Percentiles rank a stretch among this genome's conserved stretches.
Conservation (phyloP, 805 yeast species). For the Blastobotrys americana region DNA sequence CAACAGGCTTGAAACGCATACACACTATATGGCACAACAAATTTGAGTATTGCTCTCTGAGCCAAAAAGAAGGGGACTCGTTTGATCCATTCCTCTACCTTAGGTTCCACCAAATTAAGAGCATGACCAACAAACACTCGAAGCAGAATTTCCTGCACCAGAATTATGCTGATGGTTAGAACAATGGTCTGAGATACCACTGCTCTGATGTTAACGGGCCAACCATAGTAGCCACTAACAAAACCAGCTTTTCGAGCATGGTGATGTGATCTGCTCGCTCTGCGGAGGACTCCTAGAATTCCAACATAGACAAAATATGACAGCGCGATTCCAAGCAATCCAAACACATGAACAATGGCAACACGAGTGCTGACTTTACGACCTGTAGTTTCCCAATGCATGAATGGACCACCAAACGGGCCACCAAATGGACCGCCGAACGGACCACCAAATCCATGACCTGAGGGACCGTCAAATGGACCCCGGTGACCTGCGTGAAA, state of each 20-base stretch:
- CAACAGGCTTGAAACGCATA: not conserved
- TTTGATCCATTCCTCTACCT: not conserved
- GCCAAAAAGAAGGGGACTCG: not conserved
- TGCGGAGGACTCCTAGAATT: not conserved
- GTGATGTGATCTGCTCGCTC: not conserved
- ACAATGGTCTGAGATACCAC: conserved; percentile 7
- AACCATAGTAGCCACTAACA: conserved; percentile 15
- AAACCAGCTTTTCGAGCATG: conserved; percentile 1
- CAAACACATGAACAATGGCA: not conserved
- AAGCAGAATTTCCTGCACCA: conserved; percentile 3
- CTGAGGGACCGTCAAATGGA: not conserved
- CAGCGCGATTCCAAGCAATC: not conserved
- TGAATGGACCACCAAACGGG: not conserved
- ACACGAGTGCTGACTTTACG: not conserved
- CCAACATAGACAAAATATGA: conserved; percentile 2
- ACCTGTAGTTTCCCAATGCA: not conserved
- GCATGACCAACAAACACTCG: not conserved
- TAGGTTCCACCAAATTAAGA: not conserved
- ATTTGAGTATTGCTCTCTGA: not conserved
- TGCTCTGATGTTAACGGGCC: conserved; percentile 9
- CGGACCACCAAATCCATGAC: not conserved
- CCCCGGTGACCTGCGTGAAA: not conserved
- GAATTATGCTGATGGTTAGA: conserved; percentile 3
- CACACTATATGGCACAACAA: not conserved
- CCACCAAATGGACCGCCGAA: not conserved